phyloP scores from a whole-genome alignment of 768 basidiomycete species.

The Thelephora ganbajun region DNA sequence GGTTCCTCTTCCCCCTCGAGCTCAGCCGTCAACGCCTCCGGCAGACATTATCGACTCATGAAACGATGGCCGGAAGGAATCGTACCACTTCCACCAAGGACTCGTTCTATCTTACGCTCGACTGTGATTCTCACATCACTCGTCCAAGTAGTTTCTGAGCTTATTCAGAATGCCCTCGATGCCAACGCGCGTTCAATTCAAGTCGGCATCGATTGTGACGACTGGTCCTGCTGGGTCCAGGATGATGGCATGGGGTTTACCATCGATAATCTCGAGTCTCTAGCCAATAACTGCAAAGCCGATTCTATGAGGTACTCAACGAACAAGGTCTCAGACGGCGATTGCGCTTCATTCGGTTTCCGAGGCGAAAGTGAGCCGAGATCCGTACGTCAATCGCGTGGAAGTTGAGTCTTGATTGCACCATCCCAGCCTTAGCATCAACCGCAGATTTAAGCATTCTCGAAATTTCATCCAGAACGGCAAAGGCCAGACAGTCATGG shows the following conservation, averaged over 20 bases:
- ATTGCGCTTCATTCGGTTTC: constrained; percentile 68
- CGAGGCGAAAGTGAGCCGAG: constrained; percentile 73
- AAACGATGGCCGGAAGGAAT: constrained; percentile 5
- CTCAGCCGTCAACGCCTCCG: too few relatives aligned
- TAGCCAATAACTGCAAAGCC: constrained; percentile 36
- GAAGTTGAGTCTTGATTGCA: background rate
- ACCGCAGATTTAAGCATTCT: constrained; percentile 66
- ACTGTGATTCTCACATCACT: constrained; percentile 75
- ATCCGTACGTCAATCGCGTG: background rate
- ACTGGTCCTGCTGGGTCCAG: constrained; percentile 75
- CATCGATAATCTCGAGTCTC: constrained; percentile 37
- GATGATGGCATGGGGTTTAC: constrained; percentile 77
- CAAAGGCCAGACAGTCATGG: constrained; percentile 49
- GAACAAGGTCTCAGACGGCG: constrained; percentile 12
- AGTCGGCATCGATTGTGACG: constrained; percentile 56
- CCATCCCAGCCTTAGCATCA: constrained; percentile 59
- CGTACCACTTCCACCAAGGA: constrained; percentile 36
- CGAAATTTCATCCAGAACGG: constrained; percentile 72
- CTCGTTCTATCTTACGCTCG: constrained; percentile 64
- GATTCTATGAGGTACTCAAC: constrained; percentile 13
- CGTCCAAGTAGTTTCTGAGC: constrained; percentile 66
- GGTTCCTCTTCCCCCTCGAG: too few relatives aligned
- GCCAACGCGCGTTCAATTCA: constrained; percentile 58
- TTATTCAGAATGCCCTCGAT: constrained; percentile 85
- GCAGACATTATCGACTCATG: too few relatives aligned